Evolutionary conservation across 2,329 filamentous ascomycete genomes (phyloP).

Genomic region (Dothideomycetes sp.): DNA sequence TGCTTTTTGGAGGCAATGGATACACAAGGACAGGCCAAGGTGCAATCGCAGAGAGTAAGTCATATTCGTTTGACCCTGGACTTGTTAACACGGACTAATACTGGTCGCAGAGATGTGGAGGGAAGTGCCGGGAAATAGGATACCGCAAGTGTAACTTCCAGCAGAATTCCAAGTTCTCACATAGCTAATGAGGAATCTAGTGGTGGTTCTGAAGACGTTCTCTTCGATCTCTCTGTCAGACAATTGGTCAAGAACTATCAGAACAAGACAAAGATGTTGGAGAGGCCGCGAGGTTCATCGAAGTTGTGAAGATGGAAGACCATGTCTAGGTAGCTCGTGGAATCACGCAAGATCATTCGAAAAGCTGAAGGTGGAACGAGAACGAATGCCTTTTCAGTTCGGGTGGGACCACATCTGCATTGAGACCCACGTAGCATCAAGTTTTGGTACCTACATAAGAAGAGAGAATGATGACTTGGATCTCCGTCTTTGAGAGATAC

Average conservation of each 20-base stretch:
- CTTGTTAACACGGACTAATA: neutral
- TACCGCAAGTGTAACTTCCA: constrained; percentile 21
- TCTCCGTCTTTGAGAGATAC: too few relatives aligned
- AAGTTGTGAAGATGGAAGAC: constrained; percentile 29
- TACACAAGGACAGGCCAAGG: constrained; percentile 62
- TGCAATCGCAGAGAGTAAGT: constrained; percentile 60
- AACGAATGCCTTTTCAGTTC: too few relatives aligned
- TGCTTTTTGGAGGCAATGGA: constrained; percentile 67
- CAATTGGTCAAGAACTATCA: constrained; percentile 64
- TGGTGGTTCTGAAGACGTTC: constrained; percentile 63
- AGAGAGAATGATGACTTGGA: too few relatives aligned
- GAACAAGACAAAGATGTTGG: constrained; percentile 46
- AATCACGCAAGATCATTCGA: too few relatives aligned
- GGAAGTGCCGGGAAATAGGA: constrained; percentile 47
- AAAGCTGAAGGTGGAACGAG: too few relatives aligned
- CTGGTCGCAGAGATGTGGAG: constrained; percentile 46
- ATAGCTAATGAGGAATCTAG: constrained; percentile 10
- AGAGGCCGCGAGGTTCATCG: constrained; percentile 33
- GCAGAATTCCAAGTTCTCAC: neutral
- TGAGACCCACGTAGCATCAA: too few relatives aligned
- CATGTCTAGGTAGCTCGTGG: neutral
- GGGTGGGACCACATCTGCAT: too few relatives aligned
- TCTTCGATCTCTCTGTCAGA: constrained; percentile 59
- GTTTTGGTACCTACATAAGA: too few relatives aligned
- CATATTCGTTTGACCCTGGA: constrained; percentile 8